Evolutionary conservation across 2,329 filamentous ascomycete genomes (phyloP).

Genomic region (Podosphaera fusca): DNA sequence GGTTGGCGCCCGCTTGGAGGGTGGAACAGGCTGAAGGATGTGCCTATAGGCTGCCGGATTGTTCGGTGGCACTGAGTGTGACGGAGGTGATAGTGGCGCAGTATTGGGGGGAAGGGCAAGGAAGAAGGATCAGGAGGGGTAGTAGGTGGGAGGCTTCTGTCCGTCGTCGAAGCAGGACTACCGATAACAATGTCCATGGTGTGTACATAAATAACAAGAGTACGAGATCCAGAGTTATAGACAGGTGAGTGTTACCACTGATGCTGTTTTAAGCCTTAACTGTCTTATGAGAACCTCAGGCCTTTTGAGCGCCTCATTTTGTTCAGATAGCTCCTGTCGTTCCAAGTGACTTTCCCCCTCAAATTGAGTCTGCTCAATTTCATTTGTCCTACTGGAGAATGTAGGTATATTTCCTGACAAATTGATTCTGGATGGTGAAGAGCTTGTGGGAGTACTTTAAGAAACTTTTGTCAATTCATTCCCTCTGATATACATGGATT

Average conservation of each 20-base stretch:
- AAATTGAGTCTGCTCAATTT: neutral
- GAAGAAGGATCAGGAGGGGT: no score
- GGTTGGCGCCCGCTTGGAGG: no score
- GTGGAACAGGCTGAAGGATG: no score
- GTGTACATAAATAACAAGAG: no score
- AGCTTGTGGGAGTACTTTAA: neutral
- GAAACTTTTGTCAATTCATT: neutral
- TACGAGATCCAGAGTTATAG: no score
- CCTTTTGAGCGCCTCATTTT: neutral
- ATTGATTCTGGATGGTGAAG: neutral
- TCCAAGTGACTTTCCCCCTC: neutral
- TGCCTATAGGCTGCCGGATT: no score
- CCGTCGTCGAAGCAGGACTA: no score
- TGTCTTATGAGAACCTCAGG: neutral
- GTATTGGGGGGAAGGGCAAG: no score
- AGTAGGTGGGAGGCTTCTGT: no score
- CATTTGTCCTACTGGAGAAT: neutral
- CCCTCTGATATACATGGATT: neutral
- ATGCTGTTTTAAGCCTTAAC: neutral
- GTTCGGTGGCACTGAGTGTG: no score
- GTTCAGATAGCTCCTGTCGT: neutral
- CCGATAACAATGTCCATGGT: no score
- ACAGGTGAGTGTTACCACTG: neutral
- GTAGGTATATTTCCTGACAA: neutral
- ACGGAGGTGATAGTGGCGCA: no score